Percentiles rank a stretch among this genome's conserved stretches.
Conservation (phyloP, 257 asterid genomes). For the Rauvolfia tetraphylla region DNA sequence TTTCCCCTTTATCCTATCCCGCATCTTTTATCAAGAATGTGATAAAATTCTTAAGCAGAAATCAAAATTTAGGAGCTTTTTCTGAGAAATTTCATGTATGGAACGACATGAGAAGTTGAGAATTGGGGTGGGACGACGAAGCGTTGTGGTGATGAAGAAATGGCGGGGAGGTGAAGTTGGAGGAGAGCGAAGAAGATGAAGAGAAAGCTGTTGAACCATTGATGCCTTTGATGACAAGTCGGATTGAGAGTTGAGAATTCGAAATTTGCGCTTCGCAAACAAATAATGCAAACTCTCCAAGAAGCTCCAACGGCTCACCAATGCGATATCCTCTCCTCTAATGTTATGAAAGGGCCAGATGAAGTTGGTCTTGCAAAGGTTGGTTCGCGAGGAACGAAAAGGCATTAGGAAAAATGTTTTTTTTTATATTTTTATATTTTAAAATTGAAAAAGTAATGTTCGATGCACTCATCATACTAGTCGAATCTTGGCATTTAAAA, state of each 20-base stretch:
- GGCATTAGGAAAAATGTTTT: too few species aligned
- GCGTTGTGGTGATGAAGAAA: conserved; percentile 43
- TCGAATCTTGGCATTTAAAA: too few species aligned
- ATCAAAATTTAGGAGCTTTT: not conserved
- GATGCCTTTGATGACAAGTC: not conserved
- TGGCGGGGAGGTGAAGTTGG: conserved; percentile 71
- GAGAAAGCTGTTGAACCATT: not conserved
- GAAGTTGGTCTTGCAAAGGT: too few species aligned
- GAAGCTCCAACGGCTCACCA: not conserved
- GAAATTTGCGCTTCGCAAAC: not conserved
- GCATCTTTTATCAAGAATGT: not conserved
- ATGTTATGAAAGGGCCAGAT: too few species aligned
- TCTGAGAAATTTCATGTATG: conserved; percentile 1
- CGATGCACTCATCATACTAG: too few species aligned
- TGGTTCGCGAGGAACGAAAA: too few species aligned
- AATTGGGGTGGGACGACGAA: conserved; percentile 16
- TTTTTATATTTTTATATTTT: too few species aligned
- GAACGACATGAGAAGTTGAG: conserved; percentile 3
- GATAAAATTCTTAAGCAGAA: not conserved
- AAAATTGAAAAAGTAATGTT: too few species aligned
- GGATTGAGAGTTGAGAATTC: not conserved
- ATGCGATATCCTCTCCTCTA: too few species aligned
- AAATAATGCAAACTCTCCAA: not conserved
- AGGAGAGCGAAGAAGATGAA: conserved; percentile 17
- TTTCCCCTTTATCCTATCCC: not conserved